A percentile compares a stretch with the other conserved stretches of the same genome.
Conservation (phyloP, 1,284 basidiomycete species). For the Bjerkandera adusta region DNA sequence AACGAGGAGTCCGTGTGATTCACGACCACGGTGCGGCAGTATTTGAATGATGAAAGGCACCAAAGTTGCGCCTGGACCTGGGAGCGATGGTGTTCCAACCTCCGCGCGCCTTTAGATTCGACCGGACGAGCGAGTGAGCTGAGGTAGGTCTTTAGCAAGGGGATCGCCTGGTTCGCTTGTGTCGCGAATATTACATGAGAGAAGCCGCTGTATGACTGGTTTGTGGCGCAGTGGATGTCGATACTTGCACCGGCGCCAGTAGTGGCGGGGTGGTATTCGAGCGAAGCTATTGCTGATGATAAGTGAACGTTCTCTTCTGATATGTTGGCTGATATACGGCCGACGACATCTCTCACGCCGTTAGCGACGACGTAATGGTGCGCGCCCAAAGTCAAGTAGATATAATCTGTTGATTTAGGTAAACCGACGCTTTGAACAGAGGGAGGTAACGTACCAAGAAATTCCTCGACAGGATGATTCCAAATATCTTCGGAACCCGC, state of each 20-base stretch:
- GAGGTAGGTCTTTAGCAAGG: slow-evolving; percentile 43
- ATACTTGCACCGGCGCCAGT: slow-evolving; percentile 21
- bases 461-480: slow-evolving; percentile 57
- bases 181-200: slow-evolving; percentile 70
- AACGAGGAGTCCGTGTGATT: slow-evolving; percentile 65
- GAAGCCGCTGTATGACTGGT: slow-evolving; percentile 42
- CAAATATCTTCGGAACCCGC: slow-evolving; percentile 48
- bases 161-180: slow-evolving; percentile 59
- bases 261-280: slow-evolving; percentile 36
- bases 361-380: slow-evolving; percentile 58
- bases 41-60: slow-evolving; percentile 46
- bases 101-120: slow-evolving; percentile 7
- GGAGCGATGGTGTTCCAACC: slow-evolving; percentile 22
- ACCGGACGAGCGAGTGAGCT: slow-evolving; percentile 33
- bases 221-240: slow-evolving; percentile 21
- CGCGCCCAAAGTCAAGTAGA: slow-evolving; percentile 57
- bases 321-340: slow-evolving; percentile 40
- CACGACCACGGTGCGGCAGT: slow-evolving; percentile 56
- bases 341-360: slow-evolving; percentile 56
- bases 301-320: slow-evolving; percentile 46
- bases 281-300: slow-evolving; percentile 44
- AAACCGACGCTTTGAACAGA: not conserved
- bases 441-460: slow-evolving; percentile 46
- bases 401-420: slow-evolving; percentile 47
- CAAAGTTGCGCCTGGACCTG: slow-evolving; percentile 21